Base-by-base conservation (phyloP, 495 filamentous ascomycete species). In the Jackrogersella multiformis region DNA sequence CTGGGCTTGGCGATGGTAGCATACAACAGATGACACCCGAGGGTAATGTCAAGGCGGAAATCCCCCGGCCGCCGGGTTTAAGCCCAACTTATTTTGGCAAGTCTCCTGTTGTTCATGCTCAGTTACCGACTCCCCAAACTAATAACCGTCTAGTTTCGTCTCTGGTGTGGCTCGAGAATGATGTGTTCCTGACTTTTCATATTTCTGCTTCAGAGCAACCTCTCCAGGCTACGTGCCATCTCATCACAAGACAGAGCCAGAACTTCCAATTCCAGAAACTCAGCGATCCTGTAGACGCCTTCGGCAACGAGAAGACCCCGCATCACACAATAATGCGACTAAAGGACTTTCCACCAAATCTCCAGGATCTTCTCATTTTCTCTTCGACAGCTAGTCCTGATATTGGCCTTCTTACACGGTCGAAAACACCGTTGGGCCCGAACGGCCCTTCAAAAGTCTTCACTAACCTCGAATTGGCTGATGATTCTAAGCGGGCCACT, bases 141-240 rank as follows among this genome's bases (percentile, higher is more conserved):
- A 55, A 34, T 45, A 38, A 0, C 23, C 54, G 16, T 53, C n/a
- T 70, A 93, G 92, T 96, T 5, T 92, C 92, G n/a, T 89, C 91
- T 9, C 81, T 98, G 49, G 81, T 82, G 26, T 99, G 96, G 96
- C 82, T 98, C 4, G 91, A 94, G 72, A 96, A 95, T 64, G 78
- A 96, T 75, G 76, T 94, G 8, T 97, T 98, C 73, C 81, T 97
- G 21, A 82, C 87, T 35, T 85, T 91, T 12, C 89, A 97, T 74
- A 94, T 83, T 41, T 78, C 80, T 6, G 85, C 88, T 49, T 84
- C 83, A 62, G 81, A 84, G 26, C 79, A 79, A 56, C 84, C 82
- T 41, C 86, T 86, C 5, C 76, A 82, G 8, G 90, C 92, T 0
- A 82, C 81, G 5, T 95, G 90, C 66, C 88, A 96, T 71, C 78